Base-by-base conservation (phyloP, 192 early-diverging fungal genomes). In the Diversispora epigaea region DNA sequence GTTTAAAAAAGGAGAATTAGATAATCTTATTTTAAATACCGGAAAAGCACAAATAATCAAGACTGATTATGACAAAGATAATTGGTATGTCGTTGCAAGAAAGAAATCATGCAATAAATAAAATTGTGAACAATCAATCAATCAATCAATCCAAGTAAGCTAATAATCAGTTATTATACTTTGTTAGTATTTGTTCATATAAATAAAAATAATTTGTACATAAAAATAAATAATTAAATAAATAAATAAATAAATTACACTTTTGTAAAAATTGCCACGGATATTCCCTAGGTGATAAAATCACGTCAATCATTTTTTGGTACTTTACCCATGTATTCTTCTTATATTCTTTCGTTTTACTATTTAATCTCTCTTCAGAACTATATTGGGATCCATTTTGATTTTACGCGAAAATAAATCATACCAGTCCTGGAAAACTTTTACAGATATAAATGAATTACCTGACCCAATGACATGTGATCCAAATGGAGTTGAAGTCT, bases 21-120 rank as follows among this genome's bases (percentile, higher is more conserved):
- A 93, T 60, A 83, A 84, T 17, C 76, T 97, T 43, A 81, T 95
- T 8, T 41, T 74, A 19, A 73, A 80, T 32, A 83, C 85, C 1
- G 86, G 84, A 32, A 81, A 81, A 22, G 86, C 85, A 5, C 68
- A 80, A 6, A 86, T 97, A 21, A 78, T 87, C 6, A 82, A 83
- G 47, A 76, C 82, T n/a, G 97, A 96, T 9, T 99, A 99, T 78
- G 95, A 99, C 78, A 81, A 91, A 25, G 97, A 99, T 80, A 99
- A 99, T 80, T 94, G 93, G 89, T 99, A 94, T 84, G 88, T 95
- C 4, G 89, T 98, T 64, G 84, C 81, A 0, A 81, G 80, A 65
- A 91, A 91, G 81, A 84, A 46, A 61, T 21, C 44, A 43, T 14
- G 50, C n/a, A 17, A 54, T 32, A 54, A 54, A 54, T 54, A 17